phyloP scores from a whole-genome alignment of 2,329 filamentous ascomycete genomes.

The Lecanicillium sp. region DNA sequence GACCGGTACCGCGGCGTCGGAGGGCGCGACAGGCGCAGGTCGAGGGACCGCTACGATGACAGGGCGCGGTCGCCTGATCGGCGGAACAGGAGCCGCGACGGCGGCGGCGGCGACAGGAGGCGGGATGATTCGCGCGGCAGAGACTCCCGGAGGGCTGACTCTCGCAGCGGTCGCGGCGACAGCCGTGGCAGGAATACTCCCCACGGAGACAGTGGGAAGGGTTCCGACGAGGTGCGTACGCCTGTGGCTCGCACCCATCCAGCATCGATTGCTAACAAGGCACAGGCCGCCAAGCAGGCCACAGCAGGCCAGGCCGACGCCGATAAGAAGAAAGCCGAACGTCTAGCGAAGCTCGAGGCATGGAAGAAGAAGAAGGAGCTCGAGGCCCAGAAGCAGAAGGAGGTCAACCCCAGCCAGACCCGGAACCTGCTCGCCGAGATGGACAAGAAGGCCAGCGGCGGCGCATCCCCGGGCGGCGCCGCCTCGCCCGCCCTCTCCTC shows the following conservation, averaged over 20 bases:
- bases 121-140: constrained; percentile 70
- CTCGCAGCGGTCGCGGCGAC: constrained; percentile 61
- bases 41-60: constrained; percentile 53
- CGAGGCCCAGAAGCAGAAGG: constrained; percentile 65
- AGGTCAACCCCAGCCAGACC: constrained; percentile 58
- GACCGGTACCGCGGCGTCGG: constrained; percentile 58
- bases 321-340: constrained; percentile 68
- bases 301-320: too few species aligned
- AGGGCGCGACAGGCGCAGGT: constrained; percentile 58
- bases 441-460: constrained; percentile 58
- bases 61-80: constrained; percentile 55
- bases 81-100: constrained; percentile 59
- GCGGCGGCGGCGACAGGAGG: constrained; percentile 58
- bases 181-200: constrained; percentile 49
- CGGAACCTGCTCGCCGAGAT: constrained; percentile 66
- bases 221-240: constrained; percentile 52
- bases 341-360: constrained; percentile 74
- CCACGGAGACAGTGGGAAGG: constrained; percentile 40
- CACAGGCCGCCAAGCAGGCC: too few species aligned
- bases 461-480: constrained; percentile 29
- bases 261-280: constrained; percentile 20
- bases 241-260: not conserved
- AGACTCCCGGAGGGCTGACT: constrained; percentile 62
- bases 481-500: constrained; percentile 47
- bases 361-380: constrained; percentile 90